Base-by-base conservation (phyloP, 805 yeast species). In the Myxozyma neotropica region DNA sequence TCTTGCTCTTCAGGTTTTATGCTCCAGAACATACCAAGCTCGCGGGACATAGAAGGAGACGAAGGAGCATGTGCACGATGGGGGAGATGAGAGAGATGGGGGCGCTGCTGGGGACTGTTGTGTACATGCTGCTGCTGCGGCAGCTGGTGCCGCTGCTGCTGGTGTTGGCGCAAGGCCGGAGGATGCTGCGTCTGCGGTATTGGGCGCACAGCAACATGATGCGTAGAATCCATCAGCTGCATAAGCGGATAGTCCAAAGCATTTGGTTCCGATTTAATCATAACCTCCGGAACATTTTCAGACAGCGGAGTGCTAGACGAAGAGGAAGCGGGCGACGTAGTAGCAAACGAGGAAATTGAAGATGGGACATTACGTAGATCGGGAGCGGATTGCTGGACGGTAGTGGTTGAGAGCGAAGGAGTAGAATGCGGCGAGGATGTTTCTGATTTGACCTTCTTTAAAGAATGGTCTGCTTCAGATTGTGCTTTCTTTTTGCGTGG, bases 1-100 rank as follows among this genome's bases (percentile, higher is more conserved):
- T 59, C 58, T 31, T 62, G 66, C 38, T 62, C 66, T 17, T 62
- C 61, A 4, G 63, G 57, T 19, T 46, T 49, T 36, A 55, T 47
- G 23, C 50, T 60, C 61, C 63, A 57, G 33, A 58, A 59, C 54
- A 58, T 47, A 7, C 63, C 55, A 5, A 55, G 55, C 13, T 59
- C 63, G 35, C 49, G 56, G 7, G 49, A 36, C 40, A 53, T 31
- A 8, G 33, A 23, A 5, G 59, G 50, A 19, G 60, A 45, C 27
- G 42, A 13, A n/a, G 40, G n/a, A 17, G 15, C n/a, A 17, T 19
- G 54, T 3, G 38, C 33, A 23, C n/a, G 7, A 26, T n/a, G 26
- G 36, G 4, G 48, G 33, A 5, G 51, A 31, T 50, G 36, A 29
- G 39, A 19, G 24, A 4, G 36, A 23, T 13, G 49, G n/a, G 33